Evolutionary conservation across 2,329 filamentous ascomycete species (phyloP).

Genomic region (Trichoderma arundinaceum): DNA sequence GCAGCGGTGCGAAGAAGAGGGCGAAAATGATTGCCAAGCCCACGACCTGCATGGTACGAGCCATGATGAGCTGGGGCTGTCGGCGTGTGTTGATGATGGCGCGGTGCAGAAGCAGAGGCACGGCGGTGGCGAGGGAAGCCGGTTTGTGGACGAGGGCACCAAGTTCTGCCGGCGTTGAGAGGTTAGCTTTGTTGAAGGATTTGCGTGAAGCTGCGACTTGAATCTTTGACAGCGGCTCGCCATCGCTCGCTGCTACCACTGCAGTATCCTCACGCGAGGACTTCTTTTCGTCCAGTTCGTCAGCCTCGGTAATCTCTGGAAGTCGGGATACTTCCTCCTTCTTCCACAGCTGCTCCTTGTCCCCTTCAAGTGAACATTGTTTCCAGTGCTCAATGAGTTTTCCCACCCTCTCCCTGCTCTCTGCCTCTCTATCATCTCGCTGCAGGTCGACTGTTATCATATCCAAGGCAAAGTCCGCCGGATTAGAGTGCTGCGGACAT

Average conservation of each 20-base stretch:
- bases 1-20: constrained; percentile 73
- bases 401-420: constrained; percentile 67
- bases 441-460: constrained; percentile 78
- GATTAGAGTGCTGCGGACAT: constrained; percentile 74
- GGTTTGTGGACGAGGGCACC: constrained; percentile 69
- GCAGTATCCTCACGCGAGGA: not conserved
- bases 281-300: constrained; percentile 38
- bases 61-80: constrained; percentile 67
- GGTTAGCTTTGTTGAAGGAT: constrained; percentile 50
- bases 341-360: constrained; percentile 26
- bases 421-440: constrained; percentile 64
- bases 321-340: constrained; percentile 34
- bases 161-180: constrained; percentile 73
- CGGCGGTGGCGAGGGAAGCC: constrained; percentile 65
- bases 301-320: constrained; percentile 40
- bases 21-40: constrained; percentile 66
- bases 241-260: not conserved
- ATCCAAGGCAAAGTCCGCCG: constrained; percentile 78
- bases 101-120: constrained; percentile 70
- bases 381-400: constrained; percentile 66
- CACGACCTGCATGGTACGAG: constrained; percentile 70
- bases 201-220: constrained; percentile 43
- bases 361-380: constrained; percentile 15
- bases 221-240: not conserved
- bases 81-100: constrained; percentile 72